Evolutionary conservation across 192 early-diverging fungal genomes (phyloP).

Genomic region (Mortierella claussenii): DNA sequence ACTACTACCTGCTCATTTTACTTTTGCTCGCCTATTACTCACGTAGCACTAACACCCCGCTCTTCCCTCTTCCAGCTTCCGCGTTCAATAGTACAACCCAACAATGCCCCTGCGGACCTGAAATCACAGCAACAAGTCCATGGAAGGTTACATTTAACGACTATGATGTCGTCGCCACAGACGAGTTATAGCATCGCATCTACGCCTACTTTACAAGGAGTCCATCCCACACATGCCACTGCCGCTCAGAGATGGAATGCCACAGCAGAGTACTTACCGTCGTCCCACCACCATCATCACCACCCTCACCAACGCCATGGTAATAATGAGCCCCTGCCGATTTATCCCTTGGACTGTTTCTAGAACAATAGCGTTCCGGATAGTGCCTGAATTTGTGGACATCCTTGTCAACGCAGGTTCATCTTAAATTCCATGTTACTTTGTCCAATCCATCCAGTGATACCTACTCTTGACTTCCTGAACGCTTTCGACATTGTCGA

Average conservation of each 20-base stretch:
- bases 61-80: not conserved
- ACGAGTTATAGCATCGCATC: not conserved
- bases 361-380: too few relatives aligned
- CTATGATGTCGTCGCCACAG: not conserved
- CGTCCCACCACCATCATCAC: not conserved
- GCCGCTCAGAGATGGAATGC: conserved; percentile 5
- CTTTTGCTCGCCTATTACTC: not conserved
- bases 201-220: not conserved
- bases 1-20: not conserved
- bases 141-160: not conserved
- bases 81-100: conserved; percentile 7
- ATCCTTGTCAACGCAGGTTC: too few relatives aligned
- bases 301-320: too few relatives aligned
- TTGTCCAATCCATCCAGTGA: too few relatives aligned
- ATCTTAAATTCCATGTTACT: too few relatives aligned
- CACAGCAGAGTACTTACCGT: conserved; percentile 4
- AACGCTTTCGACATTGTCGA: too few relatives aligned
- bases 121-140: not conserved
- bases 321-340: too few relatives aligned
- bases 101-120: not conserved
- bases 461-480: too few relatives aligned
- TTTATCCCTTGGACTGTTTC: too few relatives aligned
- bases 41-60: not conserved
- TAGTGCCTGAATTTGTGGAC: too few relatives aligned
- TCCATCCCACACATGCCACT: not conserved